Evolutionary conservation across 768 basidiomycete genomes (phyloP).

Genomic region (Suillus alpinus): DNA sequence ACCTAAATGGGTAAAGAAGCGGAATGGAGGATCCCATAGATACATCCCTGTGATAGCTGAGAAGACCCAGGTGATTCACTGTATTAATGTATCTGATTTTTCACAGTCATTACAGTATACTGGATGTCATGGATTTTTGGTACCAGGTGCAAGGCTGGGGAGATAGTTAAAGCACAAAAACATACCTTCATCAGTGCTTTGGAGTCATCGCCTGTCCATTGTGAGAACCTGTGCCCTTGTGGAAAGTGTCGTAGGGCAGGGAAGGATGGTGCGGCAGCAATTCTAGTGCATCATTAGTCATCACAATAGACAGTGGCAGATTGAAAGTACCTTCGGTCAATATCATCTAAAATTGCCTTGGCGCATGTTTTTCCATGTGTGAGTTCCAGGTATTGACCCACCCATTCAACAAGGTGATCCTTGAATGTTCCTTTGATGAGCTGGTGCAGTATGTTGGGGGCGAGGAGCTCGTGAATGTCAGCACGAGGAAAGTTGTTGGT

Average conservation of each 20-base stretch:
- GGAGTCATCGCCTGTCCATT: conserved; percentile 6
- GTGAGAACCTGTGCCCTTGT: neutral
- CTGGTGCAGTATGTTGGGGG: conserved; percentile 11
- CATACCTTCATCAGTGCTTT: conserved; percentile 27
- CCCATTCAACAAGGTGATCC: conserved; percentile 40
- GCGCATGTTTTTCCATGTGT: conserved; percentile 19
- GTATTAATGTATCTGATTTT: neutral
- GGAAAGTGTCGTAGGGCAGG: conserved; percentile 7
- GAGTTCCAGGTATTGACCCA: conserved; percentile 26
- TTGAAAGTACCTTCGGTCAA: conserved; percentile 5
- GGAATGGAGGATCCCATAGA: neutral
- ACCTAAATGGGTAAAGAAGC: no score
- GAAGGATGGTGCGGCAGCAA: conserved; percentile 26
- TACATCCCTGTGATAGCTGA: neutral
- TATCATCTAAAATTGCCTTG: conserved; percentile 31
- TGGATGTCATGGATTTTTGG: no score
- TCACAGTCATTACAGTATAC: neutral
- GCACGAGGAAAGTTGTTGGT: neutral
- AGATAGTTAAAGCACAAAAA: neutral
- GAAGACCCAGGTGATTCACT: neutral
- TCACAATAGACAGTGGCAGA: neutral
- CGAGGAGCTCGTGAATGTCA: conserved; percentile 2
- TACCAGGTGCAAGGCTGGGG: no score
- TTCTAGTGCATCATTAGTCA: conserved; percentile 11
- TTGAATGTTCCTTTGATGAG: conserved; percentile 31